These are phyloP conservation scores for Leucaena leucocephala DNA, from an alignment of 306 rosid genomes.

Conservation along the genomic window DNA sequence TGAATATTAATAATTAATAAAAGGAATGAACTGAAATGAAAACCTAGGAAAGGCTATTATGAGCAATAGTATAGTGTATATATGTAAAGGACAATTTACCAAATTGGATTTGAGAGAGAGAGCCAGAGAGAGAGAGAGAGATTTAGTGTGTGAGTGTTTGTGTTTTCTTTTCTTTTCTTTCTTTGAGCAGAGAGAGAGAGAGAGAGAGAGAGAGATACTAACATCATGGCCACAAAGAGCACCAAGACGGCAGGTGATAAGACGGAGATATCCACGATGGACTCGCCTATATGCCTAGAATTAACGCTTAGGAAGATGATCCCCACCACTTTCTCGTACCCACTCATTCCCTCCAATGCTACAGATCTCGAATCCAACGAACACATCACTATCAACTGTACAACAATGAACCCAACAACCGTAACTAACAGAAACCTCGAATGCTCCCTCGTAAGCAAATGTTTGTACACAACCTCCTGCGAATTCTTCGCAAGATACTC, in stretches of 20 bases:
- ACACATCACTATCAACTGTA: constrained; percentile 44
- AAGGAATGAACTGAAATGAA: neutral
- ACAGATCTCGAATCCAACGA: constrained; percentile 57
- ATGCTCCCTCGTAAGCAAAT: constrained; percentile 44
- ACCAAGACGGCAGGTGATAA: constrained; percentile 57
- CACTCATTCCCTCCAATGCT: constrained; percentile 41
- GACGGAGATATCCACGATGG: constrained; percentile 50
- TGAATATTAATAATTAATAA: neutral
- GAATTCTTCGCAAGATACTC: constrained; percentile 39
- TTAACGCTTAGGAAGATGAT: constrained; percentile 51
- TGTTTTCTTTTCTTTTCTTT: no score
- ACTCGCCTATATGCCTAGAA: constrained; percentile 65
- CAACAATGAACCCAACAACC: constrained; percentile 49
- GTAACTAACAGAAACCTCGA: constrained; percentile 45
- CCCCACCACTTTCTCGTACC: constrained; percentile 49
- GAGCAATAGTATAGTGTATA: neutral
- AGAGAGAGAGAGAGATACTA: constrained; percentile 38
- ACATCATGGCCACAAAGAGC: constrained; percentile 64
- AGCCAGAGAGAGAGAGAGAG: no score
- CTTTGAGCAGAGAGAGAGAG: neutral
- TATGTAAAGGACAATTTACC: neutral
- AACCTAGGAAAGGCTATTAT: neutral
- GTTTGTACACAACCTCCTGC: constrained; percentile 43
- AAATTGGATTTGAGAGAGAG: no score
- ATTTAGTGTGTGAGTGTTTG: no score